Conservation (phyloP, 257 asterid species). For the Gentiana macrophylla region DNA sequence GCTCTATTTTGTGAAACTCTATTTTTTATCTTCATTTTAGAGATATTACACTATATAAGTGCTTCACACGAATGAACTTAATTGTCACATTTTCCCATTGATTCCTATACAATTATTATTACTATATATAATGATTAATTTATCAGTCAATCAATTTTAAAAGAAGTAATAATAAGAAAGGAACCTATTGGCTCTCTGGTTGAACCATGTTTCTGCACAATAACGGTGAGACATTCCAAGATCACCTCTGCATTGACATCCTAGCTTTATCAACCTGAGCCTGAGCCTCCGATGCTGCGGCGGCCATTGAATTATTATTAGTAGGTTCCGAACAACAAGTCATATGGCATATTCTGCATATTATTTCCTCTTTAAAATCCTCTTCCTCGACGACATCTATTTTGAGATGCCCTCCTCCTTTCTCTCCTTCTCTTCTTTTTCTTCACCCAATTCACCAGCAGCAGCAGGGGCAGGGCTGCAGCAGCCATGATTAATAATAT, state of each 20-base stretch:
- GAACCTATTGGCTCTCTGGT: conserved; percentile 38
- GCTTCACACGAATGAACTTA: too few species aligned
- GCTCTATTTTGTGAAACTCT: too few species aligned
- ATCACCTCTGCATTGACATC: conserved; percentile 43
- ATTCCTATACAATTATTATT: too few species aligned
- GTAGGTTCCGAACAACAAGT: conserved; percentile 19
- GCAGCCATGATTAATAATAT: too few species aligned
- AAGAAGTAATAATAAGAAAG: too few species aligned
- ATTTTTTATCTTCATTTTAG: too few species aligned
- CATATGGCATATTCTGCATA: conserved; percentile 54
- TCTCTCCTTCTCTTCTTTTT: too few species aligned
- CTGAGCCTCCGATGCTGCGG: conserved; percentile 6
- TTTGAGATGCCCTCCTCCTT: conserved; percentile 2
- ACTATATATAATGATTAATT: too few species aligned
- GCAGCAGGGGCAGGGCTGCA: background rate
- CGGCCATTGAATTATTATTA: too few species aligned
- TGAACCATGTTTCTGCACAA: conserved; percentile 52
- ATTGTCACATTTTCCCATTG: too few species aligned
- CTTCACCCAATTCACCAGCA: background rate
- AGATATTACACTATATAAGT: too few species aligned
- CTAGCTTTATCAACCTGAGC: conserved; percentile 30
- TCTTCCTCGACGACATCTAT: conserved; percentile 11
- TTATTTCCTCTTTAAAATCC: conserved; percentile 10
- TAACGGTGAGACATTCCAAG: conserved; percentile 29
- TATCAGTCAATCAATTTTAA: too few species aligned